Base-by-base conservation (phyloP, 768 basidiomycete genomes). In the Gautieria morchelliformis region DNA sequence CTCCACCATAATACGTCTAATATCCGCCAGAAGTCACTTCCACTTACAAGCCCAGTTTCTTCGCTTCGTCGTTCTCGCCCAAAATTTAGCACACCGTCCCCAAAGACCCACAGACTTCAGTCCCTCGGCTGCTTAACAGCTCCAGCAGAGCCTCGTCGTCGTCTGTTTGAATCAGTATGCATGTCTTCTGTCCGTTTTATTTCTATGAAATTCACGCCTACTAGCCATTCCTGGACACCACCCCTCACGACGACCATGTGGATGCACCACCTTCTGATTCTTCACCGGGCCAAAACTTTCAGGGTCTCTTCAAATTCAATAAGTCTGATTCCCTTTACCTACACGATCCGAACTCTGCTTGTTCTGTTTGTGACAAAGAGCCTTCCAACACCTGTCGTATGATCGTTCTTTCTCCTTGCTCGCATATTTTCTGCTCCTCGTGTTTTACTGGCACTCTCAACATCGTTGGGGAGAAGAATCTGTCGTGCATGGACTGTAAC, bases 401-500 rank as follows among this genome's bases (percentile, higher is more conserved):
- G 59, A 55, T 62, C 20, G 46, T 62, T 30, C 77, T 93, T 19
- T 76, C 79, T 22, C 89, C 90, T 0, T 93, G 90, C 69, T 66
- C 71, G 6, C 90, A 93, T 67, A 77, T 84, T 1, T 73, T 92
- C 1, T 93, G 90, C 66, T 86, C 88, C 3, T 77, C 78, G 10
- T 93, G 90, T 65, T 75, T 93, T 56, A 93, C 90, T 1, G 89
- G 88, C 52, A 87, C 88, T 8, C 74, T 93, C 52, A 93, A 93
- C 62, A 92, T 92, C 52, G 90, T 91, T 17, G 89, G 89, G 7
- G 89, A 93, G 69, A 92, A 91, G 66, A 85, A 87, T 58, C 88
- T 92, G 80, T 80, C 84, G 59, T 93, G 90, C 60, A 84, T 87
- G 17, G 84, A 89, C 32, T 93, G 89, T 70, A 84, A 83, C 63